A percentile compares a stretch with the other conserved stretches of the same genome.
Conservation (phyloP, 208 protist genomes). For the Leishmania major region DNA sequence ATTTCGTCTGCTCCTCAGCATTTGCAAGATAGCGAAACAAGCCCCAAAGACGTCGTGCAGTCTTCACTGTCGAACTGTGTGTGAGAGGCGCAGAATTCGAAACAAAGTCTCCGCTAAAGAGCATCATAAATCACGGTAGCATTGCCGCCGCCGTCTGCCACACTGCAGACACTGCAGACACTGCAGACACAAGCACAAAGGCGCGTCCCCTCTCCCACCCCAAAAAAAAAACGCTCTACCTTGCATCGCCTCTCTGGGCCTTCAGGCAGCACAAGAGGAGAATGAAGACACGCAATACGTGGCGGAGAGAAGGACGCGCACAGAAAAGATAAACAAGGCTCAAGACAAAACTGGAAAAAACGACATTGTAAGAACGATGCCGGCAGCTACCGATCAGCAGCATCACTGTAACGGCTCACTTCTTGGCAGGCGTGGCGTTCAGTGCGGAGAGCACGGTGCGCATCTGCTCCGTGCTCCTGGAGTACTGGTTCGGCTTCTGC, state of each 20-base stretch:
- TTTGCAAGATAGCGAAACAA: background rate
- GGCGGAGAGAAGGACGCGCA: background rate
- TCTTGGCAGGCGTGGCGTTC: constrained; percentile 23
- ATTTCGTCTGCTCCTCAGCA: background rate
- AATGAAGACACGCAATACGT: no score
- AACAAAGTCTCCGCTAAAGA: background rate
- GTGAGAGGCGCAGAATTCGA: background rate
- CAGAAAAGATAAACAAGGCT: background rate
- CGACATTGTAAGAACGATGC: background rate
- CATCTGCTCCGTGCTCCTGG: constrained; percentile 86
- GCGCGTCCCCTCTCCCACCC: background rate
- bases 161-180: background rate
- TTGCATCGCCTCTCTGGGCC: background rate
- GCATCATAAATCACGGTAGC: background rate
- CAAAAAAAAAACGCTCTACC: no score
- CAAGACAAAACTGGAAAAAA: background rate
- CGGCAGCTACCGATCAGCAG: background rate
- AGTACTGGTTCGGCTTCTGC: constrained; percentile 77
- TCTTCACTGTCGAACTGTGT: background rate
- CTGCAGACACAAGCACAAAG: background rate
- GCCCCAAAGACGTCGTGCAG: background rate
- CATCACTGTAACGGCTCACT: background rate
- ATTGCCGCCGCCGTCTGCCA: background rate
- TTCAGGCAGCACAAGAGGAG: background rate
- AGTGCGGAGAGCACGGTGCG: constrained; percentile 61